Conservation (phyloP, 1,139 yeast genomes). For the Pichia sp. region DNA sequence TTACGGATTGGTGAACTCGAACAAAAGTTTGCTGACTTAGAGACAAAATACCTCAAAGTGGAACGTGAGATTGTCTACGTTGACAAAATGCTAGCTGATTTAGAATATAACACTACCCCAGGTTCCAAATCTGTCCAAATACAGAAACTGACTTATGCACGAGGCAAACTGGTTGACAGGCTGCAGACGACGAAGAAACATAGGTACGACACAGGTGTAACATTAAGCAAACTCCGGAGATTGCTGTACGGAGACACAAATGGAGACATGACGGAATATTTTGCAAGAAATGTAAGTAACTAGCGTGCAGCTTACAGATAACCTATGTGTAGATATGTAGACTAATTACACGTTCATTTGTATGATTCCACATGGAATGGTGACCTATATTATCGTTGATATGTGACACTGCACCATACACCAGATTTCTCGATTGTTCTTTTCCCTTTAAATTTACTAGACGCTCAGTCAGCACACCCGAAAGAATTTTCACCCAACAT, state of each 20-base stretch:
- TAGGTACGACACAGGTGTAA: conserved; percentile 28
- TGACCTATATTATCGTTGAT: too few species aligned
- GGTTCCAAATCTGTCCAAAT: conserved; percentile 15
- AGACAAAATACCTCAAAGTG: conserved; percentile 23
- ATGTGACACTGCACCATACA: too few species aligned
- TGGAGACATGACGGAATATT: conserved; percentile 28
- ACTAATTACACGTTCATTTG: too few species aligned
- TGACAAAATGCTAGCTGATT: conserved; percentile 19
- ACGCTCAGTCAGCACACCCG: too few species aligned
- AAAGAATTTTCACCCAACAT: too few species aligned
- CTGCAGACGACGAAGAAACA: conserved; percentile 26
- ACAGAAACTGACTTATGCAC: conserved; percentile 27
- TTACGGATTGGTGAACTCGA: conserved; percentile 4
- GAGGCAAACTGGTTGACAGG: conserved; percentile 26
- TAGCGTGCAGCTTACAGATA: conserved; percentile 1
- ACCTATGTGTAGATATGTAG: neutral
- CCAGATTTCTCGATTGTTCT: too few species aligned
- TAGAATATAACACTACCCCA: conserved; percentile 9
- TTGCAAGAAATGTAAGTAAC: conserved; percentile 17
- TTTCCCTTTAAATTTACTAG: too few species aligned
- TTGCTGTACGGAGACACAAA: conserved; percentile 27
- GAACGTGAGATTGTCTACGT: conserved; percentile 29
- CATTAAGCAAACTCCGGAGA: conserved; percentile 25
- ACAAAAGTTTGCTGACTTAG: conserved; percentile 20
- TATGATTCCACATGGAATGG: too few species aligned